phyloP scores from a whole-genome alignment of 1,284 basidiomycete species.

The Bjerkandera adusta region DNA sequence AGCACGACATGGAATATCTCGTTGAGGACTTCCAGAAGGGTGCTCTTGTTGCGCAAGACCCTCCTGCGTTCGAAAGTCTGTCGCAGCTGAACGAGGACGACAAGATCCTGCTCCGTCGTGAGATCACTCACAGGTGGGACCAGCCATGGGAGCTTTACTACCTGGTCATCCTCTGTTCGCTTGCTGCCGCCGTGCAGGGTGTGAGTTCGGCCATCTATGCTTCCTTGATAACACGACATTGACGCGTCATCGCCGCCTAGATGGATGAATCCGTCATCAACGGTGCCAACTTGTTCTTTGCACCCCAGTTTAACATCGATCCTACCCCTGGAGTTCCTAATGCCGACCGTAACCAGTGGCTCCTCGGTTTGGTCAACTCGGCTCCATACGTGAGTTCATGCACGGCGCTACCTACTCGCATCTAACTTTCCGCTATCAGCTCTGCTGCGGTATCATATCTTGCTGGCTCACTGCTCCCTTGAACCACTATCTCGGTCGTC shows the following conservation, averaged over 20 bases:
- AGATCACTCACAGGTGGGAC: slow-evolving; percentile 63
- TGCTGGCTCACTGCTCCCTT: slow-evolving; percentile 77
- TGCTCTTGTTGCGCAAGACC: slow-evolving; percentile 61
- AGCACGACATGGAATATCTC: slow-evolving; percentile 51
- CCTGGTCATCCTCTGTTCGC: slow-evolving; percentile 55
- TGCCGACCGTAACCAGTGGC: slow-evolving; percentile 53
- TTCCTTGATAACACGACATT: not conserved
- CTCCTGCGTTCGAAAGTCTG: slow-evolving; percentile 49
- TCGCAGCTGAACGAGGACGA: slow-evolving; percentile 62
- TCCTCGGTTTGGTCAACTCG: slow-evolving; percentile 73
- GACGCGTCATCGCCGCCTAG: slow-evolving; percentile 22
- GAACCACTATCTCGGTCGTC: slow-evolving; percentile 68
- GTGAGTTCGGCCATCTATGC: slow-evolving; percentile 29
- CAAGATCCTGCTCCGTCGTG: slow-evolving; percentile 41
- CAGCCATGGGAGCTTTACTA: slow-evolving; percentile 59
- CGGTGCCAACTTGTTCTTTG: slow-evolving; percentile 72
- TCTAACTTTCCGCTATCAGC: slow-evolving; percentile 13
- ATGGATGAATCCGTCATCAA: slow-evolving; percentile 74
- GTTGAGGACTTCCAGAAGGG: slow-evolving; percentile 54
- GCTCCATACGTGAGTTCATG: slow-evolving; percentile 58
- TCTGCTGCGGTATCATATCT: slow-evolving; percentile 53
- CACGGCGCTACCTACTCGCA: not conserved
- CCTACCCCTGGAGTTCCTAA: slow-evolving; percentile 21
- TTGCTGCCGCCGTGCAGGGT: slow-evolving; percentile 74
- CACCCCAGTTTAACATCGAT: slow-evolving; percentile 60